These are phyloP conservation scores for Dendrobium officinale DNA, from an alignment of 106 monocot species.

Conservation along the genomic window DNA sequence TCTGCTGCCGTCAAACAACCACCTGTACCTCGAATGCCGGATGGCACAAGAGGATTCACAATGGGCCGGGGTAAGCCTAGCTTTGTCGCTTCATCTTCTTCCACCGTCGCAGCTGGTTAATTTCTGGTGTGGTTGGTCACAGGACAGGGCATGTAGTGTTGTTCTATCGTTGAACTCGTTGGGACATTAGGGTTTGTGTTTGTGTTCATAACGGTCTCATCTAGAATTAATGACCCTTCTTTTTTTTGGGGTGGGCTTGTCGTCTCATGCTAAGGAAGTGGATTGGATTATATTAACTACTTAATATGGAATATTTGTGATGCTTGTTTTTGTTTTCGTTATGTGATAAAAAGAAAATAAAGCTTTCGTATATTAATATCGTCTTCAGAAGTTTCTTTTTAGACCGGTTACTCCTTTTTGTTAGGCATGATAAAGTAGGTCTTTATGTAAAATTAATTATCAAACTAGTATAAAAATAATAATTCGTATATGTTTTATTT, in stretches of 20 bases:
- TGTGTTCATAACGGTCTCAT: neutral
- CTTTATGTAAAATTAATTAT: no score
- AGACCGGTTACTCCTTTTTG: no score
- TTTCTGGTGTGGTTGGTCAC: neutral
- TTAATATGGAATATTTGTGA: slow-evolving; percentile 6
- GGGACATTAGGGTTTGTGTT: neutral
- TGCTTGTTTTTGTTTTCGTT: neutral
- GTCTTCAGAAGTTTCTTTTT: no score
- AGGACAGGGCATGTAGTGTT: neutral
- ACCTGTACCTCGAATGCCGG: slow-evolving; percentile 77
- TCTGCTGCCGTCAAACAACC: slow-evolving; percentile 33
- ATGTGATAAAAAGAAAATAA: neutral
- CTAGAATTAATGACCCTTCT: slow-evolving; percentile 2
- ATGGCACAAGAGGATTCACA: slow-evolving; percentile 72
- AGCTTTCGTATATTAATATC: neutral
- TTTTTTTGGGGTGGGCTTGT: neutral
- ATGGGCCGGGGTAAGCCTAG: slow-evolving; percentile 62
- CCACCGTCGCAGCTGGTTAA: neutral
- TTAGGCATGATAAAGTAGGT: no score
- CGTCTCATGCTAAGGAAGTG: neutral
- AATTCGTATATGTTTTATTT: no score
- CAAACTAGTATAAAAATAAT: no score
- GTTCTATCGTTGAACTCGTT: neutral
- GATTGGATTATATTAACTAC: neutral
- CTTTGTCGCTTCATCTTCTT: no score